Evolutionary conservation across 2,329 filamentous ascomycete genomes (phyloP).

Genomic region (Clarireedia sp.): DNA sequence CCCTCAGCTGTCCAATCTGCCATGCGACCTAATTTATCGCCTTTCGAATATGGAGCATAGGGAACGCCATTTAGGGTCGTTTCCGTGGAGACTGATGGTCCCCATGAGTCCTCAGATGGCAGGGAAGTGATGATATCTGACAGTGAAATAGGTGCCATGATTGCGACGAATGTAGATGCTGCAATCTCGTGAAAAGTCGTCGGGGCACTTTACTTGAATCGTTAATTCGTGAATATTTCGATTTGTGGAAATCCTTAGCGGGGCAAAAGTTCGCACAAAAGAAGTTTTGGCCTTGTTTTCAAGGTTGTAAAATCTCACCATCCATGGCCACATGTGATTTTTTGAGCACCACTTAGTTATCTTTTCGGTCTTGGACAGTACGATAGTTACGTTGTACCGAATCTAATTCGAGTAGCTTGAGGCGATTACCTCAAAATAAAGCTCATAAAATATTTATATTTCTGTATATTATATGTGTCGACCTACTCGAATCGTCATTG

Average conservation of each 20-base stretch:
- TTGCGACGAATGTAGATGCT: conserved; percentile 20
- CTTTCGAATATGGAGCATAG: conserved; percentile 97
- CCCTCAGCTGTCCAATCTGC: conserved; percentile 93
- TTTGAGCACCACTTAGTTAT: too few relatives aligned
- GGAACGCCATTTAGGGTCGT: conserved; percentile 91
- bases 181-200: conserved; percentile 1
- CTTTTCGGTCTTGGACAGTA: too few relatives aligned
- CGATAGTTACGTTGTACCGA: too few relatives aligned
- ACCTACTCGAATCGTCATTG: too few relatives aligned
- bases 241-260: conserved; percentile 20
- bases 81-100: conserved; percentile 71
- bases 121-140: conserved; percentile 63
- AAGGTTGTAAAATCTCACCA: too few relatives aligned
- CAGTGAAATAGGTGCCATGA: conserved; percentile 47
- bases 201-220: background rate
- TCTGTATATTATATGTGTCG: too few relatives aligned
- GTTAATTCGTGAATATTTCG: conserved; percentile 19
- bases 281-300: too few relatives aligned
- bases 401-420: too few relatives aligned
- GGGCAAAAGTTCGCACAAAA: conserved; percentile 4
- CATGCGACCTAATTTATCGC: conserved; percentile 98
- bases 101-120: conserved; percentile 76
- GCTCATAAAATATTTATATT: too few relatives aligned
- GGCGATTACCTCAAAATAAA: too few relatives aligned
- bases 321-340: too few relatives aligned